These are phyloP conservation scores for Pezicula carpinea DNA, from an alignment of 2,329 filamentous ascomycete species.

Conservation along the genomic window DNA sequence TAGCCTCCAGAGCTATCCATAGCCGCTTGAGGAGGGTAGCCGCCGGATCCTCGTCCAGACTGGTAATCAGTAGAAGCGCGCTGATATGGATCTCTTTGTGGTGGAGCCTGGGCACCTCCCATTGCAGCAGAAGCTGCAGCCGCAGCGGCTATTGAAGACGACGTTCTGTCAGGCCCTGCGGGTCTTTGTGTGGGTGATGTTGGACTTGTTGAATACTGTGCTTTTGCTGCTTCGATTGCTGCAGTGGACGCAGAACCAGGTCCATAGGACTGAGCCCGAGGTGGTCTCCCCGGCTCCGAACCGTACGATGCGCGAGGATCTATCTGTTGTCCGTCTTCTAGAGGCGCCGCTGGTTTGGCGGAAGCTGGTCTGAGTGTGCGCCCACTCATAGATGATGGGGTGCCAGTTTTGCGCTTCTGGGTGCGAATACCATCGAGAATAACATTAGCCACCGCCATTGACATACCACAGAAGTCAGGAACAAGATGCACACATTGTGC, in stretches of 20 bases:
- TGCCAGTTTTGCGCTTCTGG: conserved; percentile 60
- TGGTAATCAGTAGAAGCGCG: conserved; percentile 25
- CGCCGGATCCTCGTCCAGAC: conserved; percentile 13
- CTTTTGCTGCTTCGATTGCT: conserved; percentile 59
- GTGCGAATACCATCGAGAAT: conserved; percentile 83
- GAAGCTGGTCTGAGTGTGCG: conserved; percentile 23
- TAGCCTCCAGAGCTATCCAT: conserved; percentile 17
- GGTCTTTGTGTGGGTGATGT: conserved; percentile 42
- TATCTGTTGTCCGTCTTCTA: conserved; percentile 8
- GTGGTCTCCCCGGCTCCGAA: conserved; percentile 21
- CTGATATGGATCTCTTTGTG: conserved; percentile 23
- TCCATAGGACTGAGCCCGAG: conserved; percentile 31
- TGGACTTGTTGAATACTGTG: conserved; percentile 50
- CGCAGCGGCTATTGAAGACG: conserved; percentile 47
- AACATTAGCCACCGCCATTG: conserved; percentile 93
- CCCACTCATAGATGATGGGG: conserved; percentile 21
- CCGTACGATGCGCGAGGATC: conserved; percentile 25
- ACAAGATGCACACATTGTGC: conserved; percentile 90
- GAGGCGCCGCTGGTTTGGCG: conserved; percentile 15
- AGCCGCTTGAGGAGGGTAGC: background rate
- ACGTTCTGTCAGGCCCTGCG: conserved; percentile 45
- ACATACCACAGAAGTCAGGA: conserved; percentile 98
- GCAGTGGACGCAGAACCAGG: conserved; percentile 38
- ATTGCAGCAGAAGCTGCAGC: conserved; percentile 57
- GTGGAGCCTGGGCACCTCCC: conserved; percentile 34